Evolutionary conservation across 2,329 filamentous ascomycete genomes (phyloP).

Genomic region (Coleophoma eucalyptorum): DNA sequence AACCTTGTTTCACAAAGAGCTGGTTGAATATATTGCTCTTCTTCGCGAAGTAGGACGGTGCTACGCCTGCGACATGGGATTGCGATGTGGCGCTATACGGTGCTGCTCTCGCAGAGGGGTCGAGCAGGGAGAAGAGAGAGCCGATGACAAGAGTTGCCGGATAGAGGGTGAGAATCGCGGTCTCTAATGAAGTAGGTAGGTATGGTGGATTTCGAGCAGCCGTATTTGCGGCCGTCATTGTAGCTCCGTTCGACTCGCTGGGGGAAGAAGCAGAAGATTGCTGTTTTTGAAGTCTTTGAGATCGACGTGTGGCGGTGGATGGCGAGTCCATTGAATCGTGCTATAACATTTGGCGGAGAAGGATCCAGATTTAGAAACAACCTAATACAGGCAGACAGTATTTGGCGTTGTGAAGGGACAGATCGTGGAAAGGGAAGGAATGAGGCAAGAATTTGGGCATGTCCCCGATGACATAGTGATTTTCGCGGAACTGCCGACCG

Average conservation of each 20-base stretch:
- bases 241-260: conserved; percentile 5
- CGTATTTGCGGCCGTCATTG: conserved; percentile 10
- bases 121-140: conserved; percentile 74
- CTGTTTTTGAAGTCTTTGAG: conserved; percentile 17
- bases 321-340: conserved; percentile 21
- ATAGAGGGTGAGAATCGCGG: conserved; percentile 64
- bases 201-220: conserved; percentile 43
- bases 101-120: conserved; percentile 63
- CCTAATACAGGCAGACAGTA: no score
- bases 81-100: conserved; percentile 61
- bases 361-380: neutral
- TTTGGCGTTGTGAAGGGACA: conserved; percentile 7
- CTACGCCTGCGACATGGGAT: conserved; percentile 55
- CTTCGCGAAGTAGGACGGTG: conserved; percentile 85
- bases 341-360: conserved; percentile 17
- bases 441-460: conserved; percentile 1
- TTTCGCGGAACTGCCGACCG: neutral
- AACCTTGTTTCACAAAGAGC: conserved; percentile 92
- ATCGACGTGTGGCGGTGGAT: conserved; percentile 22
- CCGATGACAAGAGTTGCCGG: conserved; percentile 77
- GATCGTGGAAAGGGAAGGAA: conserved; percentile 9
- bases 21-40: conserved; percentile 92
- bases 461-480: conserved; percentile 13
- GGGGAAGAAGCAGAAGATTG: conserved; percentile 5
- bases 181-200: conserved; percentile 68